These are phyloP conservation scores for Macrotyloma uniflorum DNA, from an alignment of 306 rosid genomes.

Conservation along the genomic window DNA sequence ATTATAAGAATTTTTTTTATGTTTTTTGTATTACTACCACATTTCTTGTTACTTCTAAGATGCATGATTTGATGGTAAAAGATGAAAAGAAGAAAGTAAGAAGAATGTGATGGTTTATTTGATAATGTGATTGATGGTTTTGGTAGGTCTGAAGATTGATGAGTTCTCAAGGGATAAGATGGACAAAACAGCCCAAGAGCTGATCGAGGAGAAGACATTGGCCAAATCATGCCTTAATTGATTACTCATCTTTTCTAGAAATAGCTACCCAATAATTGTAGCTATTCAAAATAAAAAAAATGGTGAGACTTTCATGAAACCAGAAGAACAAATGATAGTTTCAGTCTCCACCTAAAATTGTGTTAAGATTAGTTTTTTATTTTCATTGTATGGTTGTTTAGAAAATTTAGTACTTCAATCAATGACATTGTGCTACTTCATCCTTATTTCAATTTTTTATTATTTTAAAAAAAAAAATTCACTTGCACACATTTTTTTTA, in stretches of 20 bases:
- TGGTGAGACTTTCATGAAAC: background rate
- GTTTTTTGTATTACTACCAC: no score
- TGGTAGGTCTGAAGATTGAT: conserved; percentile 75
- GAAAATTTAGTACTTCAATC: background rate
- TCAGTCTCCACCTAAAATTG: background rate
- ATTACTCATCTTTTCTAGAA: background rate
- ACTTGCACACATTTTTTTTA: no score
- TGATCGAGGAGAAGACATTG: conserved; percentile 70
- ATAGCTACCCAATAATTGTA: conserved; percentile 6
- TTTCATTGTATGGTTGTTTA: conserved; percentile 1
- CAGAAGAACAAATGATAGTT: background rate
- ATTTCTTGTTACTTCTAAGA: background rate
- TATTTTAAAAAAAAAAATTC: no score
- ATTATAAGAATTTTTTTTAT: no score
- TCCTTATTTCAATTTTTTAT: background rate
- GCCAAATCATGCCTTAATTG: conserved; percentile 68
- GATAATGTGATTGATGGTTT: conserved; percentile 11
- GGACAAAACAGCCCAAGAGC: conserved; percentile 83
- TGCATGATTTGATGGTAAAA: background rate
- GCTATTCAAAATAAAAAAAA: background rate
- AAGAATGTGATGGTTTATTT: background rate
- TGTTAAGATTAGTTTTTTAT: background rate
- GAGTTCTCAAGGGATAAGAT: conserved; percentile 73
- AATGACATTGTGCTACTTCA: background rate
- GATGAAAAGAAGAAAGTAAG: no score